These are phyloP conservation scores for Pouteria glomerata DNA, from an alignment of 148 eudicot genomes.

Conservation along the genomic window DNA sequence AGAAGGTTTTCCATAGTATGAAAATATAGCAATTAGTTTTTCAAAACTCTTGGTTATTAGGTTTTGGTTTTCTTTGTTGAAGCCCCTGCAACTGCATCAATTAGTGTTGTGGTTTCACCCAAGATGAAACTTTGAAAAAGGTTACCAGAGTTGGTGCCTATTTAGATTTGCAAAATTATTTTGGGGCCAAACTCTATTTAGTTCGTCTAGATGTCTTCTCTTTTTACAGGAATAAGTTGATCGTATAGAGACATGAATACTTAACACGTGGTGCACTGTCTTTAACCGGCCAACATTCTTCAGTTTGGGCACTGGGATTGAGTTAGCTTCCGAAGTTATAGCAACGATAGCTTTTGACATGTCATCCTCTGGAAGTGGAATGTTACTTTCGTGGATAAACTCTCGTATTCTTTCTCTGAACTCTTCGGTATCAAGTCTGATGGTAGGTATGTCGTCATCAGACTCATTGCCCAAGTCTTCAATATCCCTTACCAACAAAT, in stretches of 20 bases:
- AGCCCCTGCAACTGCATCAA: no score
- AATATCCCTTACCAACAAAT: no score
- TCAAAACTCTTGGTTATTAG: neutral
- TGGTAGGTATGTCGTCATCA: conserved; percentile 14
- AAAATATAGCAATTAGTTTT: neutral
- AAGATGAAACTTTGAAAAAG: no score
- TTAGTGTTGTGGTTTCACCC: no score
- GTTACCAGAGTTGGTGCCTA: no score
- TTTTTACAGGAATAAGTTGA: neutral
- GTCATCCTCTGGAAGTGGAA: conserved; percentile 17
- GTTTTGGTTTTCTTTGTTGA: neutral
- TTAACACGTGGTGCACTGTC: conserved; percentile 52
- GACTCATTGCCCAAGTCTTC: conserved; percentile 30
- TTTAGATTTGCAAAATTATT: no score
- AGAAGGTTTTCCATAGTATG: neutral
- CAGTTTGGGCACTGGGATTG: conserved; percentile 26
- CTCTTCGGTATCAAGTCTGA: conserved; percentile 21
- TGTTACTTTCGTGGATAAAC: conserved; percentile 2
- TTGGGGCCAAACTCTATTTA: neutral
- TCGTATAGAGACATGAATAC: conserved; percentile 6
- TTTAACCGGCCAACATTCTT: conserved; percentile 25
- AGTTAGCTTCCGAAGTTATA: conserved; percentile 23
- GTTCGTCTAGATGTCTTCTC: neutral
- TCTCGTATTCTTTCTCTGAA: conserved; percentile 6
- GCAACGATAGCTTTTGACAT: conserved; percentile 33